phyloP scores from a whole-genome alignment of 2,329 filamentous ascomycete genomes.

The Cladosporium austrohemisphaericum region DNA sequence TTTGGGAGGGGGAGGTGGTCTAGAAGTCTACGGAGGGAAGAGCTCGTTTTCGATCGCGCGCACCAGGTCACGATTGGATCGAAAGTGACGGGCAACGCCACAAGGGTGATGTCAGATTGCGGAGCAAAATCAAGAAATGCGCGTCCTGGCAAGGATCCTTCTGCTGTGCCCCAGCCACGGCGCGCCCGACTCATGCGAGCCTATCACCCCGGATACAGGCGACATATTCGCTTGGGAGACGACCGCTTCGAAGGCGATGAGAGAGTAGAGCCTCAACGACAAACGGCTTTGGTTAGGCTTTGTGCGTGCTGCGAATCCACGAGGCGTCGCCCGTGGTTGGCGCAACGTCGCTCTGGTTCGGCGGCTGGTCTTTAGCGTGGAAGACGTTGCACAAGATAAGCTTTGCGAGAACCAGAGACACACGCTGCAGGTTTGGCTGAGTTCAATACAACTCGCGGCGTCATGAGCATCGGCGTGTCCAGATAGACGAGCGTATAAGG shows the following conservation, averaged over 20 bases:
- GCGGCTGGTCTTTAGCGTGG: background rate
- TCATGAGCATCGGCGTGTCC: too few species aligned
- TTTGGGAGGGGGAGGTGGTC: slow-evolving; percentile 3
- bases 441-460: background rate
- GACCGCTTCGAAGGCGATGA: too few species aligned
- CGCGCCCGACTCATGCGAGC: too few species aligned
- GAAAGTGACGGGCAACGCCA: background rate
- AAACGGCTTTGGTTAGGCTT: too few species aligned
- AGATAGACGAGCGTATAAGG: too few species aligned
- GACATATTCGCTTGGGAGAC: too few species aligned
- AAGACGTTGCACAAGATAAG: background rate
- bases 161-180: background rate
- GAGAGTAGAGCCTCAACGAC: too few species aligned
- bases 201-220: too few species aligned
- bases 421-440: background rate
- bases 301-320: too few species aligned
- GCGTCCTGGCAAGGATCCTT: background rate
- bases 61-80: background rate
- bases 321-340: too few species aligned
- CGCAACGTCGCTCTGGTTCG: too few species aligned
- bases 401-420: slow-evolving; percentile 3
- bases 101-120: background rate
- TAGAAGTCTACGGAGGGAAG: background rate
- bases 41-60: background rate
- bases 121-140: background rate